Base-by-base conservation (phyloP, 2,329 filamentous ascomycete species). In the Colletotrichum salicis region DNA sequence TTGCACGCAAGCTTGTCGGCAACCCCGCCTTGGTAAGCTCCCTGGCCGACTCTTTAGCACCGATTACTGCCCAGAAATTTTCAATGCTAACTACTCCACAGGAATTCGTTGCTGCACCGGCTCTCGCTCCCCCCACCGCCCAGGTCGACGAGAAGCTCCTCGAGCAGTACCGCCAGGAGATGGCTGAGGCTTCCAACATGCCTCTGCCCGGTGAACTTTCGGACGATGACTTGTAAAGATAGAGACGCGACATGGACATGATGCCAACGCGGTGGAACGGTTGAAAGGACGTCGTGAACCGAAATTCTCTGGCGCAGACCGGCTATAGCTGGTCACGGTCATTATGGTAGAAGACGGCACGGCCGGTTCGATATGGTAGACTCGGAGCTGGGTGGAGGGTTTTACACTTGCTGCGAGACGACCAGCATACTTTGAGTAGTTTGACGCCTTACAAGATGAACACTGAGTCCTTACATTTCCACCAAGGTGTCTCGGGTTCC, bases 161-260 rank as follows among this genome's bases (percentile, higher is more conserved):
- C 80, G 88, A 90, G 78, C 84, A 94, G 86, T 97, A 97, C 89
- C 87, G 92, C 84, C 87, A 92, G 85, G 96, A 99, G 89, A 97
- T 99, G 94, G 85, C 90, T 74, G 89, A 88, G 62, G 96, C 96
- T 75, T 91, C 93, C 75, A 78, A 88, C 75, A 91, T 93, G 91
- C 95, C 96, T 80, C 94, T 99, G 79, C 96, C 96, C 77, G 95
- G 95, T 81, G 96, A 98, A 90, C 94, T 97, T 76, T 96, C 97
- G 78, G 91, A 94, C 76, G 89, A 91, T 73, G 87, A 89, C 81
- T 82, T 89, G 83, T 89, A 88, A 86, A 85, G 45, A 69, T 64
- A 56, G 69, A 59, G 45, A 56, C 60, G 35, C 55, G 29, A 27
- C 29, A 35, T 52, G 69, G 65, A 69, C 27, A 71, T 64, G 54